These are phyloP conservation scores for Linderina pennispora DNA, from an alignment of 192 early-diverging fungal genomes.

Conservation along the genomic window DNA sequence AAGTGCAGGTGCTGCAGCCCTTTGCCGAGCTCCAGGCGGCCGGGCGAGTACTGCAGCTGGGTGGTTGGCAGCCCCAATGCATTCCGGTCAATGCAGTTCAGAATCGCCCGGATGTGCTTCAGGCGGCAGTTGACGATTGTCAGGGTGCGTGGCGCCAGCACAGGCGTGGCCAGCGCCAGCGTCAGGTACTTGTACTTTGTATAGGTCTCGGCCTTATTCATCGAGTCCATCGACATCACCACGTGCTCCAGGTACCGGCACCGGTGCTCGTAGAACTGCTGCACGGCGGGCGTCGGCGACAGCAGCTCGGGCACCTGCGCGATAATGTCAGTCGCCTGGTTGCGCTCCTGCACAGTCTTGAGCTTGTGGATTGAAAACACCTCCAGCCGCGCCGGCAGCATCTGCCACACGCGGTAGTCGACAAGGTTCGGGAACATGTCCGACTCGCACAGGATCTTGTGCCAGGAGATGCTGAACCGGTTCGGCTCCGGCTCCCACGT, in stretches of 20 bases:
- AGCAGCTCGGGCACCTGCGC: constrained; percentile 40
- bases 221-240: constrained; percentile 47
- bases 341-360: constrained; percentile 38
- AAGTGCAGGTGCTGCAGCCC: constrained; percentile 39
- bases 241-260: constrained; percentile 43
- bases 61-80: constrained; percentile 33
- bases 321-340: constrained; percentile 44
- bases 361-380: constrained; percentile 45
- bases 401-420: constrained; percentile 46
- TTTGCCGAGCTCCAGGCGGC: constrained; percentile 23
- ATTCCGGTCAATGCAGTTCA: constrained; percentile 48
- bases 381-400: constrained; percentile 40
- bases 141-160: constrained; percentile 39
- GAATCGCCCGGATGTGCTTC: constrained; percentile 42
- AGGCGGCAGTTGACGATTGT: constrained; percentile 44
- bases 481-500: constrained; percentile 48
- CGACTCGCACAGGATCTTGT: constrained; percentile 39
- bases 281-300: constrained; percentile 34
- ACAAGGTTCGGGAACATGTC: constrained; percentile 17
- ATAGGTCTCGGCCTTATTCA: constrained; percentile 44
- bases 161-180: constrained; percentile 35
- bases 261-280: constrained; percentile 46
- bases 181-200: constrained; percentile 48
- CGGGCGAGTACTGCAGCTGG: constrained; percentile 37
- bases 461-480: constrained; percentile 38